These are phyloP conservation scores for Rhamnella rubrinervis DNA, from an alignment of 331 rosid species.

Conservation along the genomic window DNA sequence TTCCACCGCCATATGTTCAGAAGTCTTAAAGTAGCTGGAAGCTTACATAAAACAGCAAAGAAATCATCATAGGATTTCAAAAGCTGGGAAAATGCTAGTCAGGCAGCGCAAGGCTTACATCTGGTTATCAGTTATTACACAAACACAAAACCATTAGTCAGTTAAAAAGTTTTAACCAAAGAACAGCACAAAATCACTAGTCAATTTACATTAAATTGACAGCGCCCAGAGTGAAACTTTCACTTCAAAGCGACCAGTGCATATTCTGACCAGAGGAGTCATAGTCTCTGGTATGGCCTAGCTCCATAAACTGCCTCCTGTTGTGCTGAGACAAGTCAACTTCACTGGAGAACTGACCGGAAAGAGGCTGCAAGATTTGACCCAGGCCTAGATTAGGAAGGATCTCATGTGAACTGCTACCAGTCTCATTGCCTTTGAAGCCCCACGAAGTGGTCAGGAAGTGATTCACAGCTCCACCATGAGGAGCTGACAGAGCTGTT, in stretches of 20 bases:
- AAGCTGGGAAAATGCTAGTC: background rate
- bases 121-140: background rate
- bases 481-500: constrained; percentile 43
- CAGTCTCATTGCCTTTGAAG: constrained; percentile 55
- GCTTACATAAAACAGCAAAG: no score
- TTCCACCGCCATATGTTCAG: background rate
- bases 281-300: constrained; percentile 48
- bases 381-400: constrained; percentile 63
- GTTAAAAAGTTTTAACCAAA: background rate
- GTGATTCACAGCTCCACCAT: constrained; percentile 44
- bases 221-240: background rate
- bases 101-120: constrained; percentile 2
- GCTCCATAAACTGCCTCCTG: constrained; percentile 76
- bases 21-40: background rate
- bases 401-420: constrained; percentile 42
- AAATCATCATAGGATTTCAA: background rate
- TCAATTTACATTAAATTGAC: background rate
- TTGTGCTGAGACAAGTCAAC: constrained; percentile 50
- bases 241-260: constrained; percentile 71
- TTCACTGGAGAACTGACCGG: constrained; percentile 45
- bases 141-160: background rate
- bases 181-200: background rate
- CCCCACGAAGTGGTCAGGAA: constrained; percentile 60
- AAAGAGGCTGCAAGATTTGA: constrained; percentile 59
- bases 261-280: constrained; percentile 48